Base-by-base conservation (phyloP, 2,329 filamentous ascomycete genomes). In the Epicoccum nigrum region DNA sequence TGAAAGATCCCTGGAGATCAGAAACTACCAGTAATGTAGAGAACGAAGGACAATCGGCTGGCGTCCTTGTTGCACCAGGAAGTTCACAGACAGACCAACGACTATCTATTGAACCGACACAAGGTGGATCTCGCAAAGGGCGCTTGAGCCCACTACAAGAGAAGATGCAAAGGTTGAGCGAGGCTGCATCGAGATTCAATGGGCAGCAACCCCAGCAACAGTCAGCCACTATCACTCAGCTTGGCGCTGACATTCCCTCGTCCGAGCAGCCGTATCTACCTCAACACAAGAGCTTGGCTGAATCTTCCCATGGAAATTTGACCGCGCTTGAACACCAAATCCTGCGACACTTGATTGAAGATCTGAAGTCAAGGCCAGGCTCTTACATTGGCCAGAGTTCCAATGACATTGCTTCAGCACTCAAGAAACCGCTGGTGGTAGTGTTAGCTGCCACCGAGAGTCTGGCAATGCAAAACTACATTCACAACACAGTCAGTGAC, bases 381-480 rank as follows among this genome's bases (percentile, higher is more conserved):
- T 64, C 62, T 1, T 63, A 65, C 17, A 57, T 63, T 20, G 62
- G 62, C 11, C 45, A 60, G 21, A 21, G 34, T 1, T 35, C 32
- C 4, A 31, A 42, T 1, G 32, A 46, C 4, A 59, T 65, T 9
- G 56, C 58, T 7, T 35, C 35, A 6, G 47, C 39, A 9, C 20
- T 64, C 2, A 17, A 33, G 2, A 40, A 25, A 25, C 43, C 45
- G 1, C 5, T 28, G 6, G 25, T 15, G 4, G 44, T 50, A 4
- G 19, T 59, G 11, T 19, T 3, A 6, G 2, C 7, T 1, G 41
- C 51, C 16, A 25, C 56, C 3, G 15, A 34, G 8, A 48, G 41
- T 12, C 42, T 65, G 7, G 49, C 46, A 17, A 28, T 4, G 13
- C 17, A 50, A 13, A 12, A 37, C 2, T 27, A 52, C 3, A 45